Evolutionary conservation across 352 stramenopile genomes (phyloP), one percentile per base, ranked within the genome.

Genomic region (Pythium periplocum): DNA sequence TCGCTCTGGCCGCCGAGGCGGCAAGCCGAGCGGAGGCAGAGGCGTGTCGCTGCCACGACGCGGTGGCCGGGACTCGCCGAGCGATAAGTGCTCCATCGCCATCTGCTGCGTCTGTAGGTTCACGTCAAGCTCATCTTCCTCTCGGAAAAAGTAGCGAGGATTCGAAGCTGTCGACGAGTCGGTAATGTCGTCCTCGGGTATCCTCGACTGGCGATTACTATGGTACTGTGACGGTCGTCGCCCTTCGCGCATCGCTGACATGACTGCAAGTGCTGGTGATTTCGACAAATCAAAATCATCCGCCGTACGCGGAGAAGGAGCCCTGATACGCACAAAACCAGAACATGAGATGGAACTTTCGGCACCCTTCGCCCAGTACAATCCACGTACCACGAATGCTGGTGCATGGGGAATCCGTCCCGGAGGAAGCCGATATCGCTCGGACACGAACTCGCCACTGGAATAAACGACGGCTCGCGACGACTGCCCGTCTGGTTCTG

Each of bases 281-380:
- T 86, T 86, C 35, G 78, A 89, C 40, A 89, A 51, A 61, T 89
- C 78, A 48, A 87, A 86, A 50, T 87, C 78, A 37, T 86, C 69
- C 12, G 71, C 55, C 30, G 69, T 57, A n/a, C 62, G 69, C 3
- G 64, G 55, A 10, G 64, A 74, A n/a, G 59, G 55, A 17, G 43
- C 33, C 47, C 56, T 61, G 45, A 42, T 26, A 26, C 17, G 17
- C 17, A 26, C 17, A 26, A 26, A 26, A 26, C 17, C 17, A 26
- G 17, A 0, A 0, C 17, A 26, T 26, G 17, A 26, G 17, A 26
- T 26, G 17, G 17, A 26, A 26, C 17, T 26, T 26, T 26, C 17
- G 17, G 17, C 17, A 26, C 17, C 17, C 17, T 26, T 26, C 0
- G 17, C 17, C 17, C 17, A 26, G 17, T 26, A 26, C 17, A 26